A percentile compares a stretch with the other conserved stretches of the same genome.
Evolutionary conservation across 2,329 filamentous ascomycete genomes (phyloP).

Genomic region (Penicillium hordei): DNA sequence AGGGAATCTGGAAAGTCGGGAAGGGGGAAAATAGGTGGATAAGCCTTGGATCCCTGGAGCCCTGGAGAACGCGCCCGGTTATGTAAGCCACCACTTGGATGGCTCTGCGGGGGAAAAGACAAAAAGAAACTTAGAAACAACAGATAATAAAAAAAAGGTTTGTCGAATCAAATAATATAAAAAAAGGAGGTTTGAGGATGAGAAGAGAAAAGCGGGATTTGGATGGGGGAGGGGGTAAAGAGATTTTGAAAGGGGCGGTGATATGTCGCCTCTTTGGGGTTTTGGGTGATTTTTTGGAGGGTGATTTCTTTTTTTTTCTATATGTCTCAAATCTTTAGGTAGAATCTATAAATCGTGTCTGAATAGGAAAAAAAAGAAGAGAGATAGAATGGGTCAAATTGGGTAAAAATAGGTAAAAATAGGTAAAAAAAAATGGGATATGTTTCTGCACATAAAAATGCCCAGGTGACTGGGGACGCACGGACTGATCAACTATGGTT

Average conservation of each 20-base stretch:
- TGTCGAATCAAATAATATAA: not conserved
- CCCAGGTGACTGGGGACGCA: not conserved
- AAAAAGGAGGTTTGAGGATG: not conserved
- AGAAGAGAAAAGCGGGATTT: not conserved
- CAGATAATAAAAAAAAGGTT: not conserved
- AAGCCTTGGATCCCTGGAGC: not conserved
- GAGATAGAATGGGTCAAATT: not conserved
- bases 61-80: constrained; percentile 11
- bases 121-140: not conserved
- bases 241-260: constrained; percentile 23
- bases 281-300: not conserved
- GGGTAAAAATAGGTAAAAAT: not conserved
- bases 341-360: not conserved
- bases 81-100: constrained; percentile 6
- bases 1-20: constrained; percentile 13
- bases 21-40: constrained; percentile 12
- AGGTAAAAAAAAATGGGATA: too few species aligned
- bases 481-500: not conserved
- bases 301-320: not conserved
- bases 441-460: not conserved
- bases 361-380: not conserved
- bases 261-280: constrained; percentile 13
- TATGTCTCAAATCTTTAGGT: not conserved
- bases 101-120: not conserved
- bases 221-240: constrained; percentile 2